Percentiles rank a stretch among this genome's conserved stretches.
Conservation (phyloP, 257 asterid genomes). For the Salvia miltiorrhiza region DNA sequence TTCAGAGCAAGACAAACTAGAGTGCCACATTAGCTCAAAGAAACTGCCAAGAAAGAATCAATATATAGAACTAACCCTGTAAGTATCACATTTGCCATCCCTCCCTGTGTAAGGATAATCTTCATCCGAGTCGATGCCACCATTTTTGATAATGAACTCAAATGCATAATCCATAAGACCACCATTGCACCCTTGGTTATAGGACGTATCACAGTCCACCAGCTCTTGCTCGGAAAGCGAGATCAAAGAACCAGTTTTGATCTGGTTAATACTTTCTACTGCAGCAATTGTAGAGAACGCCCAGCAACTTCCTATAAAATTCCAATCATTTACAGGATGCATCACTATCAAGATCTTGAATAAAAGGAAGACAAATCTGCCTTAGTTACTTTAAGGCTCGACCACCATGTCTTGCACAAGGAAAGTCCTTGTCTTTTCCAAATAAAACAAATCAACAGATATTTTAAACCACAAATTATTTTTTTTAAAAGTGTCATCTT, state of each 20-base stretch:
- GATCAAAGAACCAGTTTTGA: slow-evolving; percentile 41
- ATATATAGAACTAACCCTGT: slow-evolving; percentile 37
- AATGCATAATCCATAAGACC: slow-evolving; percentile 72
- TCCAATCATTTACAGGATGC: not conserved
- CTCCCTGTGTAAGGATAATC: slow-evolving; percentile 54
- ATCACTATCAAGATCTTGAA: not conserved
- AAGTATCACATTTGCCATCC: slow-evolving; percentile 43
- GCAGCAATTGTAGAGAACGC: slow-evolving; percentile 60
- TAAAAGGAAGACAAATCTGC: not conserved
- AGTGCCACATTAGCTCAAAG: not conserved
- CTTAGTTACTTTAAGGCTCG: not conserved
- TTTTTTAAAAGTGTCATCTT: not conserved
- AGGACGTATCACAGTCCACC: slow-evolving; percentile 50
- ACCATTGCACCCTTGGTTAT: slow-evolving; percentile 56
- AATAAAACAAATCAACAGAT: not conserved
- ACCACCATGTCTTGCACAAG: not conserved
- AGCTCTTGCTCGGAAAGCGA: slow-evolving; percentile 67
- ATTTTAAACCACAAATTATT: not conserved
- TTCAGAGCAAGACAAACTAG: not conserved
- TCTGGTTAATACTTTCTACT: slow-evolving; percentile 52
- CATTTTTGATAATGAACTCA: slow-evolving; percentile 52
- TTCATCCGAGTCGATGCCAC: slow-evolving; percentile 55
- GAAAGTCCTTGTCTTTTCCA: not conserved
- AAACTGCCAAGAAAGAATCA: not conserved
- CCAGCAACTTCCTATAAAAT: slow-evolving; percentile 63